Conservation (phyloP, 441 rosid genomes). For the Macaranga tanarius region DNA sequence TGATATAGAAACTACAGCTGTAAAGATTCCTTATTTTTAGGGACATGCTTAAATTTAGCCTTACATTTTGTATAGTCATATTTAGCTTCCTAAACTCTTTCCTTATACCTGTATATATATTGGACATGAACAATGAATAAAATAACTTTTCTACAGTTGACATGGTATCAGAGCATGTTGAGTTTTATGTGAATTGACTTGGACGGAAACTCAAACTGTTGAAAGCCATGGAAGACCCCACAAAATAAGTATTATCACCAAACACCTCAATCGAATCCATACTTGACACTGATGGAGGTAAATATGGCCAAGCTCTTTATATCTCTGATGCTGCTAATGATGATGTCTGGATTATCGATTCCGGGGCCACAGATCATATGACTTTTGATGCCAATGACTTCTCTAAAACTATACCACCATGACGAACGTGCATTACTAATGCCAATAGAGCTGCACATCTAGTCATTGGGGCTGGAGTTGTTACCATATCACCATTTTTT, state of each 20-base stretch:
- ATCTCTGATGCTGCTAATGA: background rate
- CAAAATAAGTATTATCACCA: background rate
- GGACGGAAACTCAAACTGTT: background rate
- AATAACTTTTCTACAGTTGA: background rate
- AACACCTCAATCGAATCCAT: background rate
- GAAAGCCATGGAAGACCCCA: background rate
- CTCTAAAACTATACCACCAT: rapidly evolving
- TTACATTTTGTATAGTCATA: background rate
- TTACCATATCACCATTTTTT: background rate
- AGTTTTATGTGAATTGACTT: background rate
- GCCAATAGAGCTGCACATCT: background rate
- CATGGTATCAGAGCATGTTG: background rate
- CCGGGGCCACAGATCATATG: background rate
- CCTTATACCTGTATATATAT: background rate
- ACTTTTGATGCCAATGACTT: background rate
- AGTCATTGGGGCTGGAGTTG: background rate
- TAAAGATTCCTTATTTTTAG: background rate
- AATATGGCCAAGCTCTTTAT: background rate
- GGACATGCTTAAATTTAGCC: background rate
- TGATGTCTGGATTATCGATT: background rate
- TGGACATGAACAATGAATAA: background rate
- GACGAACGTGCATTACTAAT: background rate
- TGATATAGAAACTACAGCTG: background rate
- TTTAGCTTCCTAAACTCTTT: background rate
- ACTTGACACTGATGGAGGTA: background rate